These are phyloP conservation scores for Plectranthus barbatus DNA, from an alignment of 257 asterid genomes.

Conservation along the genomic window DNA sequence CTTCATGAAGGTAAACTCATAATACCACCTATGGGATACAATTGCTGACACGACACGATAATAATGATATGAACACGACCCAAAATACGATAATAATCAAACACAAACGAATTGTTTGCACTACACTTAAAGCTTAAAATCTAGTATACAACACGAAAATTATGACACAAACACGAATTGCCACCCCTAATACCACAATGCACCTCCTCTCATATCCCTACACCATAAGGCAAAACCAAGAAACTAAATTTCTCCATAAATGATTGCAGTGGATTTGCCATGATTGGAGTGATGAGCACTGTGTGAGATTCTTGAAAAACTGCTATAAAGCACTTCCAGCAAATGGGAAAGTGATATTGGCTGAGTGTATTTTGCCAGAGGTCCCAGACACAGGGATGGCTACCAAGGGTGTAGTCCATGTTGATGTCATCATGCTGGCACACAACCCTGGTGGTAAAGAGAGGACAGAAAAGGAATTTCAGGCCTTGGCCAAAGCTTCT, in stretches of 20 bases:
- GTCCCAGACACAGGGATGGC: conserved; percentile 46
- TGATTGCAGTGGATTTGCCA: conserved; percentile 77
- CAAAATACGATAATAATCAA: too few species aligned
- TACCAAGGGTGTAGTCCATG: conserved; percentile 52
- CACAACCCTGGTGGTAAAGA: conserved; percentile 93
- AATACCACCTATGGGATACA: too few species aligned
- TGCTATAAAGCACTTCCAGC: conserved; percentile 67
- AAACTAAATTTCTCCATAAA: neutral
- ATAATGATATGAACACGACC: too few species aligned
- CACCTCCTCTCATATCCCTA: conserved; percentile 4
- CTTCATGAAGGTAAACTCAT: conserved; percentile 97
- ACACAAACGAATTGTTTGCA: too few species aligned
- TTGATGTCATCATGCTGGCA: conserved; percentile 79
- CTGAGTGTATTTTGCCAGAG: conserved; percentile 67
- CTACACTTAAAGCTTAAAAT: too few species aligned
- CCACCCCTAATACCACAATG: conserved; percentile 1
- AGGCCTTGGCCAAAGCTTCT: conserved; percentile 54
- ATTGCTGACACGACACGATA: too few species aligned
- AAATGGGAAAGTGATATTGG: conserved; percentile 75
- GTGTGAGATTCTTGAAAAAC: conserved; percentile 62
- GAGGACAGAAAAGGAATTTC: conserved; percentile 83
- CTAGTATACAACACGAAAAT: too few species aligned
- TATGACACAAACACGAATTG: neutral
- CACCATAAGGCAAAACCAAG: too few species aligned
- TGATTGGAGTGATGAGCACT: conserved; percentile 84